A percentile compares a stretch with the other conserved stretches of the same genome.
Evolutionary conservation across 1,284 basidiomycete species (phyloP).

Genomic region (Cryptococcus sp.): DNA sequence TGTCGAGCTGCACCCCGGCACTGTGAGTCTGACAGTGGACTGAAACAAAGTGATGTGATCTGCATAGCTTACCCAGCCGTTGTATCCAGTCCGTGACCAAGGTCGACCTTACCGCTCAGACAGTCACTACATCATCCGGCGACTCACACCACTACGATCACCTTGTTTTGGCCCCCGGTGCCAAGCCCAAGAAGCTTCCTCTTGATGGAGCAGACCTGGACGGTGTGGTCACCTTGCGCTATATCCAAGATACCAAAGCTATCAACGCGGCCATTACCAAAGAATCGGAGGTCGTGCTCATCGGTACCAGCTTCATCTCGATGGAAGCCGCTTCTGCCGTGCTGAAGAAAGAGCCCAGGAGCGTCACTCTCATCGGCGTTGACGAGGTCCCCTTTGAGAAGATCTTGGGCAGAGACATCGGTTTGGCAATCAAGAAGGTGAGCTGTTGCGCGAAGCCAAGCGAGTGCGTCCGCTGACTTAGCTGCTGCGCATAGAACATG

Average conservation of each 20-base stretch:
- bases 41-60: neutral
- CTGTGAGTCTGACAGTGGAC: conserved; percentile 55
- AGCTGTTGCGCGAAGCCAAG: conserved; percentile 6
- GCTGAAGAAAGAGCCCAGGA: conserved; percentile 69
- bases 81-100: conserved; percentile 63
- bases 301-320: conserved; percentile 90
- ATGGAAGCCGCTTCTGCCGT: conserved; percentile 85
- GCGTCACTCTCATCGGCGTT: conserved; percentile 73
- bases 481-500: conserved; percentile 60
- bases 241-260: conserved; percentile 70
- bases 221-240: conserved; percentile 77
- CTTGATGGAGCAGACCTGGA: conserved; percentile 74
- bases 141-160: conserved; percentile 68
- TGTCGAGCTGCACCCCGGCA: conserved; percentile 69
- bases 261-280: conserved; percentile 64
- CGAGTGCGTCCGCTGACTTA: conserved; percentile 1
- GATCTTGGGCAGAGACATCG: conserved; percentile 79
- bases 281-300: conserved; percentile 76
- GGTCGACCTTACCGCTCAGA: conserved; percentile 65
- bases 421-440: conserved; percentile 75
- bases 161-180: conserved; percentile 72
- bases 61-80: conserved; percentile 1
- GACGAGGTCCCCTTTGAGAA: conserved; percentile 79
- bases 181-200: conserved; percentile 65
- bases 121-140: conserved; percentile 63